Evolutionary conservation across 1,284 basidiomycete species (phyloP).

Genomic region (Coniferiporia weirii): DNA sequence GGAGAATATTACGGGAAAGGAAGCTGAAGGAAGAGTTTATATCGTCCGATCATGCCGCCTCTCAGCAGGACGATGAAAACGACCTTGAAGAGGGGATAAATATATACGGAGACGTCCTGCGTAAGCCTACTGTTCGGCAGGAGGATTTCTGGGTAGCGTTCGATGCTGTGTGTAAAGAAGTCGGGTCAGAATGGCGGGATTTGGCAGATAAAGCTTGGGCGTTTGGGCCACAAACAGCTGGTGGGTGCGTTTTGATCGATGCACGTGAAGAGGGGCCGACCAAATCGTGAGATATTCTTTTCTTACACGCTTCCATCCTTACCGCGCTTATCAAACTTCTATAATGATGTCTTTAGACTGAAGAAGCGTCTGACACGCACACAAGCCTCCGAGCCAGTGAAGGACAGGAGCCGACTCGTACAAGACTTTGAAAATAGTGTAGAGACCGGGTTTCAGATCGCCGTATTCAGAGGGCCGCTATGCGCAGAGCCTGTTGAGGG

Average conservation of each 20-base stretch:
- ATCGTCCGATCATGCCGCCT: conserved; percentile 19
- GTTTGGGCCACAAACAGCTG: conserved; percentile 86
- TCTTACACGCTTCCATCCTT: not conserved
- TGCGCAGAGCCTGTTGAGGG: conserved; percentile 96
- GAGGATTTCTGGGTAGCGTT: conserved; percentile 83
- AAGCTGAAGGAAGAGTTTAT: conserved; percentile 29
- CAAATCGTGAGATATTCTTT: conserved; percentile 47
- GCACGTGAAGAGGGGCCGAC: conserved; percentile 38
- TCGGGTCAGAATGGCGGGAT: conserved; percentile 79
- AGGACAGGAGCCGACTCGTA: conserved; percentile 27
- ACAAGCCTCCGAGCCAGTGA: conserved; percentile 27
- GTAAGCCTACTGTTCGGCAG: conserved; percentile 58
- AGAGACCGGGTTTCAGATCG: conserved; percentile 94
- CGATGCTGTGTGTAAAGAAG: conserved; percentile 57
- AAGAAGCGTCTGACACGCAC: conserved; percentile 24
- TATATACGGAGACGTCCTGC: conserved; percentile 51
- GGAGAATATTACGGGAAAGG: conserved; percentile 47
- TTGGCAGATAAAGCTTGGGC: conserved; percentile 79
- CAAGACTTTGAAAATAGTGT: conserved; percentile 77
- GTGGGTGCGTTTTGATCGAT: conserved; percentile 87
- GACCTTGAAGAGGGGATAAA: conserved; percentile 36
- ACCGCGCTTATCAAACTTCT: no score
- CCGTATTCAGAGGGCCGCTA: conserved; percentile 89
- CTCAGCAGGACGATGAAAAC: conserved; percentile 32
- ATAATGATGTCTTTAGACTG: conserved; percentile 18